These are phyloP conservation scores for Ordospora pajunii DNA, from an alignment of 371 early-diverging fungal genomes.

Conservation along the genomic window DNA sequence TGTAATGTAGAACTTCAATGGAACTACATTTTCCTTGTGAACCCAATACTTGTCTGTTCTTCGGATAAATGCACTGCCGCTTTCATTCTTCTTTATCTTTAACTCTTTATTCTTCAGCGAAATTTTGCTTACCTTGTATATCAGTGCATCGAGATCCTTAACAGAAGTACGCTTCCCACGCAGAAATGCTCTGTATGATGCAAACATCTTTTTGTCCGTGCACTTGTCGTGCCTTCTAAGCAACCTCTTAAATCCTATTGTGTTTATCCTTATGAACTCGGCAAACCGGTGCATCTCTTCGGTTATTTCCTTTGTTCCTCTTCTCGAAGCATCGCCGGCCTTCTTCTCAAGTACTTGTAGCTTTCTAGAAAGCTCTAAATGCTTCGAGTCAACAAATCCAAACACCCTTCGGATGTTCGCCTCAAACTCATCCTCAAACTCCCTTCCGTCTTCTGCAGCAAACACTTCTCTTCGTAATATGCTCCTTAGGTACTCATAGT, in stretches of 20 bases:
- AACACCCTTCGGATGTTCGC: conserved; percentile 19
- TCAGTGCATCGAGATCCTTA: conserved; percentile 73
- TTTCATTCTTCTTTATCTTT: conserved; percentile 15
- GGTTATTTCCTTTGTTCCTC: neutral
- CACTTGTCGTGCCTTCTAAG: conserved; percentile 91
- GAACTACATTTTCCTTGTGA: conserved; percentile 76
- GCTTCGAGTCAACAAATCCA: conserved; percentile 27
- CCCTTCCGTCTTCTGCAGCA: neutral
- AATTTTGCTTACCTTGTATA: conserved; percentile 66
- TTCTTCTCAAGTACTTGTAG: neutral
- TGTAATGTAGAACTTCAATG: conserved; percentile 78
- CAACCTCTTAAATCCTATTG: conserved; percentile 84
- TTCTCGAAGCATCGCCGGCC: neutral
- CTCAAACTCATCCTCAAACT: conserved; percentile 18
- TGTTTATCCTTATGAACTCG: conserved; percentile 80
- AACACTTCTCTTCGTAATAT: conserved; percentile 64
- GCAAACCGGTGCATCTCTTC: conserved; percentile 75
- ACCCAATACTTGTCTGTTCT: conserved; percentile 84
- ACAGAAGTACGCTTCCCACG: conserved; percentile 76
- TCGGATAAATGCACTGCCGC: conserved; percentile 52
- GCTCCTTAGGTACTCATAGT: conserved; percentile 75
- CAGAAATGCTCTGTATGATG: conserved; percentile 73
- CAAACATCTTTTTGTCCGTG: conserved; percentile 70
- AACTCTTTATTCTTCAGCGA: conserved; percentile 16
- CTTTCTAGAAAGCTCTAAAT: neutral